Base-by-base conservation (phyloP, 345 rosid genomes). In the Lagerstroemia speciosa region DNA sequence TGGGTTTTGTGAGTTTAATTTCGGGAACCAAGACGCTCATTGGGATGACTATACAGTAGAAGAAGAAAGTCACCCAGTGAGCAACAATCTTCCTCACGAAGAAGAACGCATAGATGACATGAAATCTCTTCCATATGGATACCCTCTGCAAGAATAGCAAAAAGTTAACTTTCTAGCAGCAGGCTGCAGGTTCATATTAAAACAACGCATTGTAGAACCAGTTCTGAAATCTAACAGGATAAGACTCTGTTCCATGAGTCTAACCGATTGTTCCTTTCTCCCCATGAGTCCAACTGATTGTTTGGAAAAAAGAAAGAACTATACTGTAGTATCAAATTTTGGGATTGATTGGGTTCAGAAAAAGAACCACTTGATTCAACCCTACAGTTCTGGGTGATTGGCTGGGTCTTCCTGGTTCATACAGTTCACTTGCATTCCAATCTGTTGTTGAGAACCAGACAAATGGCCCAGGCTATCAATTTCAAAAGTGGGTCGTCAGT, bases 11-110 rank as follows among this genome's bases (percentile, higher is more conserved):
- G 66, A 86, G 82, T 62, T 71, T 65, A 34, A 83, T 72, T 72
- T 83, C 81, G 6, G 86, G 88, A 70, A 82, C 74, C 71, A 83
- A 55, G 67, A 83, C 79, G 64, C 81, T 86, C 20, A 77, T 52
- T 52, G 88, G 85, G 64, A 83, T 75, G 52, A 83, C 75, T 33
- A 83, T 72, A 73, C 88, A 82, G 81, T 78, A 83, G 71, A 82
- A 82, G 83, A 80, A 75, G 84, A 82, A 82, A 9, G 83, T 71
- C 70, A 83, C 78, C 75, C 69, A 48, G 69, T 80, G 84, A n/a
- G 84, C 83, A 20, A 77, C 72, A 11, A 80, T 76, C 78, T 86
- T 83, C 71, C 88, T 78, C 33, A 79, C 78, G 15, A 77, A 74
- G 82, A 83, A 86, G 76, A 83, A 83, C 36, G 79, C 81, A 67